Conservation (phyloP, 345 rosid species). For the Nasturtium officinale region DNA sequence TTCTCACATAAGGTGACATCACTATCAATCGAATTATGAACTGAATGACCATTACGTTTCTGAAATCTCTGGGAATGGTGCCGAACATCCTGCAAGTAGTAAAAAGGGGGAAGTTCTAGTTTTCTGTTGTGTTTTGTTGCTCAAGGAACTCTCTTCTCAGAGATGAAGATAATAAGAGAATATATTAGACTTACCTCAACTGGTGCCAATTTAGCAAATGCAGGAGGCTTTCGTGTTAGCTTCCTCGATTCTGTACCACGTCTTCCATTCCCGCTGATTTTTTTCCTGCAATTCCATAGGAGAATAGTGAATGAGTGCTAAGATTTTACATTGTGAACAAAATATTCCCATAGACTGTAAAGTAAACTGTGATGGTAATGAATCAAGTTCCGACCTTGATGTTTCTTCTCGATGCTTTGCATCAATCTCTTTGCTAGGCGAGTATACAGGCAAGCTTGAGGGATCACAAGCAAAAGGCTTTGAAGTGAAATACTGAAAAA, state of each 20-base stretch:
- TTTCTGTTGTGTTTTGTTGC: background rate
- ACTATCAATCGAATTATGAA: constrained; percentile 38
- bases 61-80: constrained; percentile 40
- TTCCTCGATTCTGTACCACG: constrained; percentile 70
- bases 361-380: constrained; percentile 1
- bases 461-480: constrained; percentile 94
- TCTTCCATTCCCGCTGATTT: constrained; percentile 60
- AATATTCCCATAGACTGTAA: background rate
- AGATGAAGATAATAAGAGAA: constrained; percentile 10
- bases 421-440: constrained; percentile 95
- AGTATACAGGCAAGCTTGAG: constrained; percentile 82
- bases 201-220: constrained; percentile 65
- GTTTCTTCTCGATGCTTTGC: constrained; percentile 83
- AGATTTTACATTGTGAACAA: background rate
- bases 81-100: constrained; percentile 54
- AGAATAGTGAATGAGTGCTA: constrained; percentile 5
- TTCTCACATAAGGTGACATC: constrained; percentile 47
- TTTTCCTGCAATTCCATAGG: constrained; percentile 64
- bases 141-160: background rate
- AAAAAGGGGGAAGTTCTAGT: constrained; percentile 6
- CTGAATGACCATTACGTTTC: constrained; percentile 45
- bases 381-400: constrained; percentile 56
- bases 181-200: constrained; percentile 44
- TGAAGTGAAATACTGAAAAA: constrained; percentile 74
- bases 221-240: constrained; percentile 60